A percentile compares a stretch with the other conserved stretches of the same genome.
Evolutionary conservation across 2,329 filamentous ascomycete species (phyloP).

Genomic region (Tolypocladium sp.): DNA sequence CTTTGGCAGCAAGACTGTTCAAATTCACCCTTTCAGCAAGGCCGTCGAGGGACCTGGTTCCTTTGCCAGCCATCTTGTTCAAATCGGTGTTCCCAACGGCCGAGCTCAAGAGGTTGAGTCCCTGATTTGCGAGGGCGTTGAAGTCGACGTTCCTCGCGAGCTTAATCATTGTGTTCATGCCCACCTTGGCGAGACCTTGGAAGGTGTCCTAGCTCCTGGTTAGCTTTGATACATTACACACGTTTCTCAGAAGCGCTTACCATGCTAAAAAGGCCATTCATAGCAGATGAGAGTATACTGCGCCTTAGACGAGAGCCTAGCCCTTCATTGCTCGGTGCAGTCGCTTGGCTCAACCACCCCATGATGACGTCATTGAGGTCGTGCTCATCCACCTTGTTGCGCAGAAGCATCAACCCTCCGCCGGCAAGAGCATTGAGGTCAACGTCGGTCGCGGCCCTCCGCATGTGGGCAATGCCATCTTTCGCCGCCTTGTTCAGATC

Average conservation of each 20-base stretch:
- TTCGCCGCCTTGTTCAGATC: not conserved
- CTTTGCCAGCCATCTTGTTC: not conserved
- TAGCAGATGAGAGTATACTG: not conserved
- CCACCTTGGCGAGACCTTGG: not conserved
- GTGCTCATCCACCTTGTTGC: not conserved
- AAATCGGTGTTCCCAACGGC: not conserved
- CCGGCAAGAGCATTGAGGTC: not conserved
- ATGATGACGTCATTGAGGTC: not conserved
- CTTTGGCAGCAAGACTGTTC: not conserved
- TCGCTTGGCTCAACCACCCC: not conserved
- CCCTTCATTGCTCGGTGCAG: not conserved
- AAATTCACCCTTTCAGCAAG: not conserved
- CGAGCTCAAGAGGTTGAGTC: not conserved
- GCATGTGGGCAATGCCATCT: not conserved
- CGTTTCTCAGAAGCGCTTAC: not conserved
- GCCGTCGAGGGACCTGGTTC: not conserved
- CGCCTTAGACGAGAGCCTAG: not conserved
- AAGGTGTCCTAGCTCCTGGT: not conserved
- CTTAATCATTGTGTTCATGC: not conserved
- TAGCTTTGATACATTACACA: not conserved
- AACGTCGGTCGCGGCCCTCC: not conserved
- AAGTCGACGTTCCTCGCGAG: not conserved
- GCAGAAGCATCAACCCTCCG: not conserved
- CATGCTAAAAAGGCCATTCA: not conserved
- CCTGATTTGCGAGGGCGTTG: not conserved